These are phyloP conservation scores for Apiospora pterosperma DNA, from an alignment of 2,329 filamentous ascomycete species.

Conservation along the genomic window DNA sequence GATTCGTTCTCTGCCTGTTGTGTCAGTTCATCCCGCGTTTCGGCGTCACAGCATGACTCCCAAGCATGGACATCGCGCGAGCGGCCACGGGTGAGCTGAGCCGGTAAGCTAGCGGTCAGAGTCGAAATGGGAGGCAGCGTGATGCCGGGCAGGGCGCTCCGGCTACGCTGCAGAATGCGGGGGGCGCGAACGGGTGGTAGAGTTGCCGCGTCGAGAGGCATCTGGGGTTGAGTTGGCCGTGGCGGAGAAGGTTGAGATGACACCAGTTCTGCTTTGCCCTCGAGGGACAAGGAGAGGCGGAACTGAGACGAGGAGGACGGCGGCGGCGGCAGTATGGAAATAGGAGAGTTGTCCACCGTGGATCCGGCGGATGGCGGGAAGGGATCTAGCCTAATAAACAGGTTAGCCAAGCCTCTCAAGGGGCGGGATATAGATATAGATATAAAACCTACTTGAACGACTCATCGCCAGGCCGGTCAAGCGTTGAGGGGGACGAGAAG, in stretches of 20 bases:
- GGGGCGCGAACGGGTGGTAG: conserved; percentile 45
- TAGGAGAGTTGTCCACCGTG: conserved; percentile 32
- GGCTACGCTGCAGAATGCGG: conserved; percentile 63
- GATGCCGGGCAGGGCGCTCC: conserved; percentile 60
- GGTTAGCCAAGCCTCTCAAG: conserved; percentile 11
- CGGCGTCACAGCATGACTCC: conserved; percentile 86
- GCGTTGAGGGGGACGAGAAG: conserved; percentile 45
- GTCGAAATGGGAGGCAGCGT: conserved; percentile 56
- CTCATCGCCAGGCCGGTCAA: conserved; percentile 37
- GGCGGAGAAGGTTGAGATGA: conserved; percentile 69
- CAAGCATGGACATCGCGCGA: conserved; percentile 86
- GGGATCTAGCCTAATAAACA: conserved; percentile 35
- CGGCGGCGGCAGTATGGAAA: conserved; percentile 30
- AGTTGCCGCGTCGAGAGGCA: conserved; percentile 41
- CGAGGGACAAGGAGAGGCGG: conserved; percentile 77
- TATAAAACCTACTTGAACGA: conserved; percentile 38
- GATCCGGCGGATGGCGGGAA: conserved; percentile 41
- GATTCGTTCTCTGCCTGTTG: conserved; percentile 78
- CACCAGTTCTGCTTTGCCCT: conserved; percentile 87
- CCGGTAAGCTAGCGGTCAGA: conserved; percentile 49
- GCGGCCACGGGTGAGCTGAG: conserved; percentile 61
- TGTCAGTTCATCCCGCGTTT: conserved; percentile 73
- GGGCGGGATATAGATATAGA: background rate
- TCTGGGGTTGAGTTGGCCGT: conserved; percentile 52
- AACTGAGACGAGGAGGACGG: conserved; percentile 53